Conservation (phyloP, 345 rosid genomes). For the Dipteronia sinensis region DNA sequence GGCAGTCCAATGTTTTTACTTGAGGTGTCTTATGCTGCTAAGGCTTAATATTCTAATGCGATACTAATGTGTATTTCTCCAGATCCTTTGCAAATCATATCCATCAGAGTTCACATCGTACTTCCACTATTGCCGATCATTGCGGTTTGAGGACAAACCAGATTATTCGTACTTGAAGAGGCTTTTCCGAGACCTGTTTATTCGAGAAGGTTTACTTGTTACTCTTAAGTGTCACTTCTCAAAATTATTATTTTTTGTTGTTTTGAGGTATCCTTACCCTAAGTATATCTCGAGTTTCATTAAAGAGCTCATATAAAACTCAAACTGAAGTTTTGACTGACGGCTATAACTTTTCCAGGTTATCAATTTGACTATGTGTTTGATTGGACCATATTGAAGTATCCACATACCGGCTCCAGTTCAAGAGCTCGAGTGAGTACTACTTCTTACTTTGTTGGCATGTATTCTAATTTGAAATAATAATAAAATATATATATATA, state of each 20-base stretch:
- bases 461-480: neutral
- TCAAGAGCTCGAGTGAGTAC: slow-evolving; percentile 74
- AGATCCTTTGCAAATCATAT: slow-evolving; percentile 90
- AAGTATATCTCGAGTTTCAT: neutral
- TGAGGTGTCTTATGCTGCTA: neutral
- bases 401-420: slow-evolving; percentile 81
- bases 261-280: slow-evolving; percentile 5
- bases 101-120: slow-evolving; percentile 92
- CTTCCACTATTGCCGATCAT: slow-evolving; percentile 91
- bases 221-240: neutral
- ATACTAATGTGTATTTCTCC: slow-evolving; percentile 11
- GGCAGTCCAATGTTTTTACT: neutral
- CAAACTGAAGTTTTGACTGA: slow-evolving; percentile 18
- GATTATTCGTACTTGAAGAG: slow-evolving; percentile 95
- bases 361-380: slow-evolving; percentile 92
- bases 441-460: slow-evolving; percentile 12
- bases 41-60: neutral
- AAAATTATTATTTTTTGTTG: neutral
- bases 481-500: neutral
- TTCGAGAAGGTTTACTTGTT: slow-evolving; percentile 70
- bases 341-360: slow-evolving; percentile 46
- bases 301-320: slow-evolving; percentile 1
- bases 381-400: slow-evolving; percentile 91
- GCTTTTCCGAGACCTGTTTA: slow-evolving; percentile 91
- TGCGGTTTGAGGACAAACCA: slow-evolving; percentile 96